Percentiles rank a stretch among this genome's conserved stretches.
Conservation (phyloP, 1,284 basidiomycete genomes). For the Fomitopsis palustris region DNA sequence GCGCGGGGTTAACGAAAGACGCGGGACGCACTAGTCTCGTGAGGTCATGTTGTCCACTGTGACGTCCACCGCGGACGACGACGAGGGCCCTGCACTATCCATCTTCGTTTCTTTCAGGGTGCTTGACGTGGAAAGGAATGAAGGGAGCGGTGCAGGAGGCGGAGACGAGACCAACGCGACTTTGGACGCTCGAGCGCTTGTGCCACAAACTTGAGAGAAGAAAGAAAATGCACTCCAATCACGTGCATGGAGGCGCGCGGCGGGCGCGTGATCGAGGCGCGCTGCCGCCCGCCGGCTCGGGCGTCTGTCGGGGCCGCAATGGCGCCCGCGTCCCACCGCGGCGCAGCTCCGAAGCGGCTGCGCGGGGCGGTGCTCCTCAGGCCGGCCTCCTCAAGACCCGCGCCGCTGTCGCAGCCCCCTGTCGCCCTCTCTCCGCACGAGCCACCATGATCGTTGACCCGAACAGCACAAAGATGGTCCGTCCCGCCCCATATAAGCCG, state of each 20-base stretch:
- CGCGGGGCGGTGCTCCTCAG: neutral
- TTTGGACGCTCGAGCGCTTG: neutral
- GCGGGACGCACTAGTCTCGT: slow-evolving; percentile 72
- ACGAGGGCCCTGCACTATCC: slow-evolving; percentile 38
- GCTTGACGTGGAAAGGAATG: neutral
- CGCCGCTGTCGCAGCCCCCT: slow-evolving; percentile 1
- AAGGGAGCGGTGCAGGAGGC: neutral
- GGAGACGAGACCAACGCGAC: neutral
- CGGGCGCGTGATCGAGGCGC: neutral
- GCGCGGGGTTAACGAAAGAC: slow-evolving; percentile 18
- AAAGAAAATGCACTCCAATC: slow-evolving; percentile 4
- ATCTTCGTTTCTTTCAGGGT: slow-evolving; percentile 28
- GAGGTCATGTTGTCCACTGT: slow-evolving; percentile 58
- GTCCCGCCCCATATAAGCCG: slow-evolving; percentile 1
- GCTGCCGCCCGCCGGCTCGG: neutral
- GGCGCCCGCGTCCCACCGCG: neutral
- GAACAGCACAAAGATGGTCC: slow-evolving; percentile 21
- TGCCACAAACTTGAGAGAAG: neutral
- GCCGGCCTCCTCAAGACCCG: slow-evolving; percentile 11
- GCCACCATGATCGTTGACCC: slow-evolving; percentile 19
- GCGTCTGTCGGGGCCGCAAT: neutral
- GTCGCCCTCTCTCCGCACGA: slow-evolving; percentile 2
- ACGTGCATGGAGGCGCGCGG: slow-evolving; percentile 6
- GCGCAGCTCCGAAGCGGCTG: slow-evolving; percentile 5
- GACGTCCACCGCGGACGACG: slow-evolving; percentile 35